Percentiles rank a stretch among this genome's conserved stretches.
phyloP scores from a whole-genome alignment of 106 monocot species.

The Hemerocallis citrina region DNA sequence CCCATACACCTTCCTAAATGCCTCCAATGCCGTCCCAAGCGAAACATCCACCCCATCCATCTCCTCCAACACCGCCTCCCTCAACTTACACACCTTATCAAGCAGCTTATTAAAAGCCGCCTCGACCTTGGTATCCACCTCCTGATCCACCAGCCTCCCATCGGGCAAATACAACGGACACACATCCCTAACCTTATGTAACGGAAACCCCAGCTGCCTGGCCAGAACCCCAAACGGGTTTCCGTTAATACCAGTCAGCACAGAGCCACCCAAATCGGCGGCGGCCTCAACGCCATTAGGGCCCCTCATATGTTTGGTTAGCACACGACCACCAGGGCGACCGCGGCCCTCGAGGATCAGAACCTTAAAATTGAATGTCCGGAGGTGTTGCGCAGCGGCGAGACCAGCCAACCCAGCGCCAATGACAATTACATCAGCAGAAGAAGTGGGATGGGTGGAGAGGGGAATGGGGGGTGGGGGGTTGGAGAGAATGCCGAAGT shows the following conservation, averaged over 20 bases:
- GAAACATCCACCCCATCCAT: conserved; percentile 64
- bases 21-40: conserved; percentile 73
- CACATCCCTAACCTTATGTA: conserved; percentile 88
- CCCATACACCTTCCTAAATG: conserved; percentile 52
- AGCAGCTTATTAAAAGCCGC: conserved; percentile 75
- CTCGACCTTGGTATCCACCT: conserved; percentile 59
- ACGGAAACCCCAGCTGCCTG: conserved; percentile 77
- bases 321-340: conserved; percentile 85
- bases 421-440: conserved; percentile 36
- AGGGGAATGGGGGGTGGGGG: not conserved
- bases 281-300: conserved; percentile 32
- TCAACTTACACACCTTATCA: conserved; percentile 83
- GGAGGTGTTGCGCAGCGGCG: conserved; percentile 67
- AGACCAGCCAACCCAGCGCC: conserved; percentile 89
- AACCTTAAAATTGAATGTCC: conserved; percentile 66
- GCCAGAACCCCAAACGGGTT: conserved; percentile 86
- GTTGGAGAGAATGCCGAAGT: conserved; percentile 52
- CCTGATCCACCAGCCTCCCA: conserved; percentile 63
- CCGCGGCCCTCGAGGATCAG: conserved; percentile 64
- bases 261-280: conserved; percentile 88
- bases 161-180: conserved; percentile 86
- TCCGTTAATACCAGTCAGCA: conserved; percentile 93
- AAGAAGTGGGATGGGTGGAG: conserved; percentile 7
- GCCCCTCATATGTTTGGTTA: conserved; percentile 55
- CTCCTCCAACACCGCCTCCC: conserved; percentile 58